phyloP scores from a whole-genome alignment of 306 rosid genomes.

The Cicer bijugum region DNA sequence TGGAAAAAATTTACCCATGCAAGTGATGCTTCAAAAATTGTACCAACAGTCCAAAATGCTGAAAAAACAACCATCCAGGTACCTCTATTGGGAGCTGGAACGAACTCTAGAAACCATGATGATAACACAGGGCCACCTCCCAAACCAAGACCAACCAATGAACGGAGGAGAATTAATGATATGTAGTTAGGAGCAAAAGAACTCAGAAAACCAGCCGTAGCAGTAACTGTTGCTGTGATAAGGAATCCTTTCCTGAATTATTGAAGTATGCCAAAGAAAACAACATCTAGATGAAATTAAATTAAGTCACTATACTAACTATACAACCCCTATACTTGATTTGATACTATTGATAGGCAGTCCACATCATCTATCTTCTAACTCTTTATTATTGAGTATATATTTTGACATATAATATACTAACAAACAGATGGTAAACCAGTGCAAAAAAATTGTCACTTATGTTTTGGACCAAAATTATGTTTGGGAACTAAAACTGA shows the following conservation, averaged over 20 bases:
- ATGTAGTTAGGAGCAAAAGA: conserved; percentile 78
- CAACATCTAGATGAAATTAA: conserved; percentile 33
- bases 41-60: conserved; percentile 93
- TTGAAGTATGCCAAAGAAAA: conserved; percentile 34
- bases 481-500: no score
- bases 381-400: no score
- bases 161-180: conserved; percentile 65
- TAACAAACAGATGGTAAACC: background rate
- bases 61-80: conserved; percentile 97
- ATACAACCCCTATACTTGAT: background rate
- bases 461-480: no score
- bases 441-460: background rate
- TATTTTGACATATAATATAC: no score
- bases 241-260: conserved; percentile 87
- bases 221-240: conserved; percentile 78
- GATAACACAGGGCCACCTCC: conserved; percentile 95
- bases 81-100: conserved; percentile 93
- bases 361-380: no score
- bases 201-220: conserved; percentile 81
- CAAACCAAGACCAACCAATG: conserved; percentile 90
- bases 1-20: conserved; percentile 76
- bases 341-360: no score
- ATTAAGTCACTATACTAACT: conserved; percentile 1
- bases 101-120: conserved; percentile 93
- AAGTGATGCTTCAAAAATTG: conserved; percentile 89